phyloP scores from a whole-genome alignment of 2,329 filamentous ascomycete species.

The Nannizziopsis barbatae region DNA sequence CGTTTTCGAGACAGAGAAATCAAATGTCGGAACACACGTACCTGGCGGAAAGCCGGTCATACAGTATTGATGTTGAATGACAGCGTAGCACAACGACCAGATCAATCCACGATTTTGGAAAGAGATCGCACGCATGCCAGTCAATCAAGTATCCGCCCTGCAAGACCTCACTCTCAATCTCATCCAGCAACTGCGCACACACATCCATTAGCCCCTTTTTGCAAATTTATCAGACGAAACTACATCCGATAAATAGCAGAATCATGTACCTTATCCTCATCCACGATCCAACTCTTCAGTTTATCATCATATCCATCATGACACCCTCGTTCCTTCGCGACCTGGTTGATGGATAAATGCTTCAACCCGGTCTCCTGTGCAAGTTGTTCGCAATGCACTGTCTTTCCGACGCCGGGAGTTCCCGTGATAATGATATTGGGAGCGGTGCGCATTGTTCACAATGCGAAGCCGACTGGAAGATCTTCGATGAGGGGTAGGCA shows the following conservation, averaged over 20 bases:
- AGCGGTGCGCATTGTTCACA: slow-evolving; percentile 26
- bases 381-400: slow-evolving; percentile 75
- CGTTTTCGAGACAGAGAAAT: not conserved
- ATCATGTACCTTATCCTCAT: slow-evolving; percentile 73
- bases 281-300: slow-evolving; percentile 79
- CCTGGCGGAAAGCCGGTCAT: slow-evolving; percentile 70
- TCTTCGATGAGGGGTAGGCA: too few species aligned
- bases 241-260: not conserved
- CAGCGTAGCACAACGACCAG: slow-evolving; percentile 77
- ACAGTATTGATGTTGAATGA: slow-evolving; percentile 66
- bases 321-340: slow-evolving; percentile 79
- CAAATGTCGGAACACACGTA: slow-evolving; percentile 27
- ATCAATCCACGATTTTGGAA: slow-evolving; percentile 88
- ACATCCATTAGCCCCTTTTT: not conserved
- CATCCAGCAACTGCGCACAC: slow-evolving; percentile 57
- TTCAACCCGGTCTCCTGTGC: slow-evolving; percentile 64
- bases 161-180: slow-evolving; percentile 70
- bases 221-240: not conserved
- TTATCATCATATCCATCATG: slow-evolving; percentile 82
- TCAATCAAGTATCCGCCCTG: slow-evolving; percentile 81
- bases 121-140: slow-evolving; percentile 96
- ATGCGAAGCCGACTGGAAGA: too few species aligned
- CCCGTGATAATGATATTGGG: slow-evolving; percentile 95
- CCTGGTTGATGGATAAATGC: slow-evolving; percentile 78
- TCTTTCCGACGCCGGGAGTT: slow-evolving; percentile 92